Evolutionary conservation across 805 yeast species (phyloP), one percentile per base, ranked within the genome.

Genomic region (Brettanomyces nanus): DNA sequence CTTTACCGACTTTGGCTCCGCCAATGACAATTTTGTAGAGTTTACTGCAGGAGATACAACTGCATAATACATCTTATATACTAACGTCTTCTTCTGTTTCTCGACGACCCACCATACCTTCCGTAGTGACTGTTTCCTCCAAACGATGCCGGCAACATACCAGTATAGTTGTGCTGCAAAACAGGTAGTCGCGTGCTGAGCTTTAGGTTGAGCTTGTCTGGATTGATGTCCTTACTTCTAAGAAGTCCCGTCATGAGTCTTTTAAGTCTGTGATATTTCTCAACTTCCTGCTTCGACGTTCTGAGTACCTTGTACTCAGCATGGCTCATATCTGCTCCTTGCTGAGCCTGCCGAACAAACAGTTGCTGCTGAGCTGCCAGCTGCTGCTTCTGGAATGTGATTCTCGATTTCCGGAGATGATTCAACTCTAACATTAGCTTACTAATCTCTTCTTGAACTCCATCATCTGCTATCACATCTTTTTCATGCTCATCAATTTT

Each of bases 81-180:
- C 3, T 10, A 15, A 10, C 30, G 10, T 43, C 56, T 45, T 39
- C 49, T 48, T 28, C 39, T 35, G 41, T 54, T 45, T 38, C 48
- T 46, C 29, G 34, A 35, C 26, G 28, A 19, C 19, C 28, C 10
- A 19, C 32, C 19, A 28, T 35, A 35, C 15, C 37, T 26, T 9
- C 26, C 19, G 21, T 17, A 23, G 28, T 45, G 41, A 14, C 36
- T 42, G 20, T 32, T 27, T 15, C 38, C 34, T 9, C 33, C 36
- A 19, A 38, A 35, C 7, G 69, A 61, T 2, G 84, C 82, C 1
- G 96, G 96, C 51, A 89, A 67, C 1, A 81, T 70, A 33, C 97
- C 97, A 27, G 73, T 62, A 52, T 85, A 87, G 46, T 80, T 85
- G 19, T 78, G 73, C 53, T 77, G 77, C 40, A 83, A 67, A 1